phyloP scores from a whole-genome alignment of 1,284 basidiomycete species.

The Heterobasidion parviporum region DNA sequence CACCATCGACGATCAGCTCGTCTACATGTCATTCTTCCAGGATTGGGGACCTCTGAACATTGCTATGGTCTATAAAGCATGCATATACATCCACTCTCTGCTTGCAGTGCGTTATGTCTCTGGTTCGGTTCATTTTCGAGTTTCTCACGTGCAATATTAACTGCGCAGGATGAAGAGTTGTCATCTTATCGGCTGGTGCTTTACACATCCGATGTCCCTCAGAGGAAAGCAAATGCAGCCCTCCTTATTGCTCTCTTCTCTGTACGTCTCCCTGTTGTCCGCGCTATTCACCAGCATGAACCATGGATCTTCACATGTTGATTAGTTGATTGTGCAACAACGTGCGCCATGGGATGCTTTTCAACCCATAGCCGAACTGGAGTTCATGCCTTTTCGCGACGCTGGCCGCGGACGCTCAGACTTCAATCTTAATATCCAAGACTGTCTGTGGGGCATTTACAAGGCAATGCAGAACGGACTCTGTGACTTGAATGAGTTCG shows the following conservation, averaged over 20 bases:
- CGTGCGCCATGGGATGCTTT: slow-evolving; percentile 94
- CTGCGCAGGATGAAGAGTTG: slow-evolving; percentile 58
- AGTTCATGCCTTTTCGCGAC: slow-evolving; percentile 94
- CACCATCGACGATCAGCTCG: slow-evolving; percentile 85
- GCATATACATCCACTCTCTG: slow-evolving; percentile 85
- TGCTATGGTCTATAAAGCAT: slow-evolving; percentile 90
- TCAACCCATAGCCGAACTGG: slow-evolving; percentile 82
- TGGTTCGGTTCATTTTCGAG: neutral
- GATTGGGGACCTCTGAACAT: slow-evolving; percentile 95
- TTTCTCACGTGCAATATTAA: slow-evolving; percentile 9
- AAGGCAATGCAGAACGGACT: slow-evolving; percentile 89
- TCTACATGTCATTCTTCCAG: slow-evolving; percentile 91
- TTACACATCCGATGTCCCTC: slow-evolving; percentile 82
- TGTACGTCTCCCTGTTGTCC: slow-evolving; percentile 35
- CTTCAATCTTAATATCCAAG: slow-evolving; percentile 88
- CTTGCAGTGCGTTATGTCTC: slow-evolving; percentile 56
- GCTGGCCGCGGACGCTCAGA: slow-evolving; percentile 91
- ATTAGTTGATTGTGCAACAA: slow-evolving; percentile 87
- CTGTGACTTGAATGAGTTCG: slow-evolving; percentile 89
- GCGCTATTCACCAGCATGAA: neutral
- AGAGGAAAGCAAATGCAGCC: slow-evolving; percentile 89
- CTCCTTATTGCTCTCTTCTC: slow-evolving; percentile 88
- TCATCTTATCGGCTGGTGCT: slow-evolving; percentile 71
- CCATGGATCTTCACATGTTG: neutral
- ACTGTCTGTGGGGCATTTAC: slow-evolving; percentile 93